Base-by-base conservation (phyloP, 2,329 filamentous ascomycete species). In the Peltaster fructicola region DNA sequence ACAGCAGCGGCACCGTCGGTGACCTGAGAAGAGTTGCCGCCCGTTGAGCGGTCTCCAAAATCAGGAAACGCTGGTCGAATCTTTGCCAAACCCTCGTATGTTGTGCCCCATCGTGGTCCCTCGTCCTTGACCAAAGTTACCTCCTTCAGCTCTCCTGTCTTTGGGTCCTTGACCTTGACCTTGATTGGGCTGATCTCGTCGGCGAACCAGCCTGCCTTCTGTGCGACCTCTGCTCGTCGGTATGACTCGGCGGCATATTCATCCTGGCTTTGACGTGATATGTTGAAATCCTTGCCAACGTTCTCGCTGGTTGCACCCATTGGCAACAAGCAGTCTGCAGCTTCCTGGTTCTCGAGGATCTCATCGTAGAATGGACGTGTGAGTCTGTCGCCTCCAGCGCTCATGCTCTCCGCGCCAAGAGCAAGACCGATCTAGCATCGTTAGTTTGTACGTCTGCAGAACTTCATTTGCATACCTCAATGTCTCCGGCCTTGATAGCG, bases 221-320 rank as follows among this genome's bases (percentile, higher is more conserved):
- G 88, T 1, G 88, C 84, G 20, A 54, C 62, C 60, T 98, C 88
- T 14, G 88, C 88, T 23, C 82, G 68, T 36, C 73, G 68, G 61
- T 82, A 98, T 22, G 74, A 82, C 59, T 90, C 81, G 7, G 77
- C 77, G 0, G 88, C 80, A 51, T 73, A 95, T 37, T 65, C 60
- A 53, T 98, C 88, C 57, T 95, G 79, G 48, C 59, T 56, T 47
- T 84, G 72, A 32, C 88, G 69, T 2, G 68, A 57, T 48, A 98
- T 73, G 47, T 75, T 68, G 52, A 95, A 95, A 56, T 95, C 88
- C 23, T 70, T 70, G 41, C 75, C 81, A 14, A 98, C 82, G 48
- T 95, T 95, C 61, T 98, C 88, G 31, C 76, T 85, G 3, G 88
- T 98, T 68, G 91, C 90, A 12, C 88, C 88, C 88, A 98, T 98